Conservation (phyloP, 2,329 filamentous ascomycete species). For the Exophiala sp. region DNA sequence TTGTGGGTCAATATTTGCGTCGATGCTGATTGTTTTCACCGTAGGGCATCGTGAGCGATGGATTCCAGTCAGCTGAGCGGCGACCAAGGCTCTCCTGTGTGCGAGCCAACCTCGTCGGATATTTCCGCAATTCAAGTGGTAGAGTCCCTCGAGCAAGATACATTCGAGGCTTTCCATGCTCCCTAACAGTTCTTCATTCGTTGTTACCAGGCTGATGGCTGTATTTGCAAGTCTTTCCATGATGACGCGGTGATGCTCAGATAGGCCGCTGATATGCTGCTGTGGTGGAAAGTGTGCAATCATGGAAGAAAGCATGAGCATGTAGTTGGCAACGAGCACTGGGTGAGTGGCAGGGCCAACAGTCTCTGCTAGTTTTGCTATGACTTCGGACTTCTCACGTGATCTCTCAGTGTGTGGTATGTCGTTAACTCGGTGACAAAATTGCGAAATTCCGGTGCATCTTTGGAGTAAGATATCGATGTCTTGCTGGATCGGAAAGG, state of each 20-base stretch:
- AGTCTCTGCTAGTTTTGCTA: neutral
- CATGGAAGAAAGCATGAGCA: conserved; percentile 1
- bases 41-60: conserved; percentile 29
- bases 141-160: conserved; percentile 42
- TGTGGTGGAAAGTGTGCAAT: neutral
- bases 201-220: conserved; percentile 34
- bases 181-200: conserved; percentile 37
- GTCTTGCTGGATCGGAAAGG: conserved; percentile 41
- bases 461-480: conserved; percentile 35
- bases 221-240: conserved; percentile 33
- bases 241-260: conserved; percentile 19
- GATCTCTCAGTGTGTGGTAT: neutral
- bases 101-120: conserved; percentile 40
- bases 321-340: conserved; percentile 2
- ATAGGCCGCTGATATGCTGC: neutral
- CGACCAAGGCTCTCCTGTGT: conserved; percentile 37
- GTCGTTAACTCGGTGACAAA: neutral
- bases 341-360: neutral
- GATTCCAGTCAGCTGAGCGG: conserved; percentile 43
- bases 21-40: conserved; percentile 14
- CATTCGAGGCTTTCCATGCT: conserved; percentile 43
- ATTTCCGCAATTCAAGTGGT: conserved; percentile 38
- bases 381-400: neutral
- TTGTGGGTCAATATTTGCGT: conserved; percentile 21
- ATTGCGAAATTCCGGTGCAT: neutral